phyloP scores from a whole-genome alignment of 176 grass and related monocot species.

The Canna indica region DNA sequence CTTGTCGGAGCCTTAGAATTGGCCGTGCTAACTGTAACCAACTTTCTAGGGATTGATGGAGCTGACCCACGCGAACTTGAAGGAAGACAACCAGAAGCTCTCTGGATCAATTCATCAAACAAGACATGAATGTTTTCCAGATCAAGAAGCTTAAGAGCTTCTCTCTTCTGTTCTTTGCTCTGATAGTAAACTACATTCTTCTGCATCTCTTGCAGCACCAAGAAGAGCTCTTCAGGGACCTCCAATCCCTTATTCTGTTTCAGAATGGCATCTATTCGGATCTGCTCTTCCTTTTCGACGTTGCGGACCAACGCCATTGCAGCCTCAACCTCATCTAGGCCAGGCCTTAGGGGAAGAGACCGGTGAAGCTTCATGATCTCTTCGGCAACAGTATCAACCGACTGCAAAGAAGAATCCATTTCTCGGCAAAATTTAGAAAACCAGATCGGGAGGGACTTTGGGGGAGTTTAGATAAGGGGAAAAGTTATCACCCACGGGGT shows the following conservation, averaged over 20 bases:
- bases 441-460: slow-evolving; percentile 6
- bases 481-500: slow-evolving; percentile 18
- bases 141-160: slow-evolving; percentile 67
- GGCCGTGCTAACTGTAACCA: not conserved
- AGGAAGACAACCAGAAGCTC: slow-evolving; percentile 60
- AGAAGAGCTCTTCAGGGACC: slow-evolving; percentile 91
- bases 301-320: slow-evolving; percentile 55
- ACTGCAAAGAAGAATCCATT: slow-evolving; percentile 49
- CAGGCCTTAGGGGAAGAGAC: slow-evolving; percentile 51
- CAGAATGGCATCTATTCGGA: slow-evolving; percentile 47
- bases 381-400: slow-evolving; percentile 59
- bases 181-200: slow-evolving; percentile 54
- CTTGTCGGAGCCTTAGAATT: slow-evolving; percentile 11
- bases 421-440: not conserved
- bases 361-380: slow-evolving; percentile 87
- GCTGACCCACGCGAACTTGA: slow-evolving; percentile 39
- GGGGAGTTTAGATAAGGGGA: not conserved
- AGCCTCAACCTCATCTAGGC: slow-evolving; percentile 72
- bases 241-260: slow-evolving; percentile 36
- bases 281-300: slow-evolving; percentile 75
- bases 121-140: slow-evolving; percentile 54
- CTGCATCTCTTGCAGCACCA: slow-evolving; percentile 82
- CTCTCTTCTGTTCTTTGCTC: slow-evolving; percentile 79
- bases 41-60: slow-evolving; percentile 25
- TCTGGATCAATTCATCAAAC: slow-evolving; percentile 78